Evolutionary conservation across 179 eudicot species (phyloP).

Genomic region (Silene vulgaris): DNA sequence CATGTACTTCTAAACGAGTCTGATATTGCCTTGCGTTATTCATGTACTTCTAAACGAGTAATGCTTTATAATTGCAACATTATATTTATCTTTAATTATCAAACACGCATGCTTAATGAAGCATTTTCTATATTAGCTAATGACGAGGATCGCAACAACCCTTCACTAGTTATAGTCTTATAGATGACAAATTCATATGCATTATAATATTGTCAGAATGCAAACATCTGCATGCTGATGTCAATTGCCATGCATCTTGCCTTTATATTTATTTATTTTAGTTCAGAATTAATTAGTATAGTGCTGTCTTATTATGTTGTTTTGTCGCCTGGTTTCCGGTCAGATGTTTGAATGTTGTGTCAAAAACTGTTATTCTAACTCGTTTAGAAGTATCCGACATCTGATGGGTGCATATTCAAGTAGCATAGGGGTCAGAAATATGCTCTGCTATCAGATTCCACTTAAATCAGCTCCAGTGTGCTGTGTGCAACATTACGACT

Average conservation of each 20-base stretch:
- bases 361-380: too few species aligned
- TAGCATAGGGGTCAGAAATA: background rate
- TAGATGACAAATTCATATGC: background rate
- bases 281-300: background rate
- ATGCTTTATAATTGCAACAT: background rate
- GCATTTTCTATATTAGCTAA: background rate
- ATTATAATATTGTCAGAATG: too few species aligned
- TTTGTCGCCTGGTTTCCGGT: background rate
- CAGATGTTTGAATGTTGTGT: too few species aligned
- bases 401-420: too few species aligned
- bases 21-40: background rate
- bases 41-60: background rate
- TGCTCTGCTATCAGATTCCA: too few species aligned
- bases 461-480: too few species aligned
- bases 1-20: background rate
- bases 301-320: background rate
- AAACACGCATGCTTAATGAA: slow-evolving; percentile 11
- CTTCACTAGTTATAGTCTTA: background rate
- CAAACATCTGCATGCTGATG: background rate
- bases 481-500: too few species aligned
- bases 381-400: too few species aligned
- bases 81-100: background rate
- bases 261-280: too few species aligned
- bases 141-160: slow-evolving; percentile 10
- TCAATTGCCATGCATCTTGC: background rate